Conservation (phyloP, 345 rosid genomes). For the Lepidium aucheri region DNA sequence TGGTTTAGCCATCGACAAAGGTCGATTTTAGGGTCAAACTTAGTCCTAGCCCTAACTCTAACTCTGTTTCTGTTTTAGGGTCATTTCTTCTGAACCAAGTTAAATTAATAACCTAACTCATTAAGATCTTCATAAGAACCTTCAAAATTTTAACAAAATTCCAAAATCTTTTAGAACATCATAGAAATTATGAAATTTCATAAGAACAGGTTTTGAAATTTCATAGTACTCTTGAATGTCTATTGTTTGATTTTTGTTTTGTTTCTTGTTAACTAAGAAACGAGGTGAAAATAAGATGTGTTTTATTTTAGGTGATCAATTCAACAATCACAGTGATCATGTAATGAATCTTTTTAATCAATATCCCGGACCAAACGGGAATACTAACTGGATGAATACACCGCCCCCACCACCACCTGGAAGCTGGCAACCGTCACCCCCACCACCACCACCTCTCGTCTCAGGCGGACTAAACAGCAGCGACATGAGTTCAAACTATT, state of each 20-base stretch:
- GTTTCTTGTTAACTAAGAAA: conserved; percentile 9
- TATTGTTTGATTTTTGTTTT: background rate
- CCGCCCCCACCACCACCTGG: conserved; percentile 35
- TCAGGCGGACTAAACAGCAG: conserved; percentile 30
- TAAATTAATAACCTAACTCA: background rate
- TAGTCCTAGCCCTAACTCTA: background rate
- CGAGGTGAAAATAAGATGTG: background rate
- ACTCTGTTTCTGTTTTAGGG: background rate
- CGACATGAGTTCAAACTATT: conserved; percentile 52
- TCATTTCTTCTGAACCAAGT: background rate
- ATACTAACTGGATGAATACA: conserved; percentile 29
- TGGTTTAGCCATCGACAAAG: conserved; percentile 6
- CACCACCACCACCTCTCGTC: conserved; percentile 27
- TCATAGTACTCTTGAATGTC: background rate
- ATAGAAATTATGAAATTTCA: background rate
- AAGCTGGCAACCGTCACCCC: conserved; percentile 28
- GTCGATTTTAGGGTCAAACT: background rate
- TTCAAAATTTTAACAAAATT: background rate
- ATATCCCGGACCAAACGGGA: conserved; percentile 24
- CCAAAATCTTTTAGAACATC: background rate
- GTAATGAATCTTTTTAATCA: conserved; percentile 28
- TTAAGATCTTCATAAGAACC: background rate
- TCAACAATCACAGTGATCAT: conserved; percentile 26
- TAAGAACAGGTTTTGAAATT: background rate
- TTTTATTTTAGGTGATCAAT: conserved; percentile 22